A percentile compares a stretch with the other conserved stretches of the same genome.
These are phyloP conservation scores for Viola odorata DNA, from an alignment of 345 rosid species.

Conservation along the genomic window DNA sequence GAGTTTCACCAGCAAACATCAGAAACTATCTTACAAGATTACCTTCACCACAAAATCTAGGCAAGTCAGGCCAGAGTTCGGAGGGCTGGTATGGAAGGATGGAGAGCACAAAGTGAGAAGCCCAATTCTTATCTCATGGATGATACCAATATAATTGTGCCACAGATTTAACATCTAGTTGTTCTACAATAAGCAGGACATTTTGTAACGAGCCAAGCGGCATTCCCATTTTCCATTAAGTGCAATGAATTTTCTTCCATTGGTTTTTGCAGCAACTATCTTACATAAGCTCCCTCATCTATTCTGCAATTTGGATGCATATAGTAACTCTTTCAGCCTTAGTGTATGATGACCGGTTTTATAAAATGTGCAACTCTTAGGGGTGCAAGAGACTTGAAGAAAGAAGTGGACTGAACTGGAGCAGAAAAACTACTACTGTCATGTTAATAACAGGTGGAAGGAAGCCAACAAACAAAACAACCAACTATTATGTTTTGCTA, in stretches of 20 bases:
- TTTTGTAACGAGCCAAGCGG: constrained; percentile 29
- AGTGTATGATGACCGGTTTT: no score
- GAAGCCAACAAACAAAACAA: background rate
- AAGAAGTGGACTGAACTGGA: background rate
- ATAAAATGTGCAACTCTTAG: no score
- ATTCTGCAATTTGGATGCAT: no score
- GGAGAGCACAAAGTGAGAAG: constrained; percentile 78
- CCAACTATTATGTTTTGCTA: no score
- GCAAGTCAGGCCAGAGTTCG: constrained; percentile 62
- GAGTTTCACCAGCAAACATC: constrained; percentile 54
- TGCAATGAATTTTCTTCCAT: constrained; percentile 10
- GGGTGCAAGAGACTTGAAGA: no score
- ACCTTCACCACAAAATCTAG: constrained; percentile 46
- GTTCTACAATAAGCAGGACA: constrained; percentile 26
- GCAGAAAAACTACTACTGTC: background rate
- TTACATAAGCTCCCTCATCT: no score
- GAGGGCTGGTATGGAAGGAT: constrained; percentile 77
- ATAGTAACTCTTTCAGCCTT: no score
- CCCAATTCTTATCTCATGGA: constrained; percentile 64
- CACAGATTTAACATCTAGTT: background rate
- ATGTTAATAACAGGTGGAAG: background rate
- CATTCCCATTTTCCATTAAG: constrained; percentile 14
- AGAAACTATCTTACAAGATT: constrained; percentile 65
- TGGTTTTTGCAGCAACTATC: background rate
- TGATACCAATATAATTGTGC: constrained; percentile 35